A percentile compares a stretch with the other conserved stretches of the same genome.
phyloP scores from a whole-genome alignment of 163 green algal species.

The Scenedesmus sp. region DNA sequence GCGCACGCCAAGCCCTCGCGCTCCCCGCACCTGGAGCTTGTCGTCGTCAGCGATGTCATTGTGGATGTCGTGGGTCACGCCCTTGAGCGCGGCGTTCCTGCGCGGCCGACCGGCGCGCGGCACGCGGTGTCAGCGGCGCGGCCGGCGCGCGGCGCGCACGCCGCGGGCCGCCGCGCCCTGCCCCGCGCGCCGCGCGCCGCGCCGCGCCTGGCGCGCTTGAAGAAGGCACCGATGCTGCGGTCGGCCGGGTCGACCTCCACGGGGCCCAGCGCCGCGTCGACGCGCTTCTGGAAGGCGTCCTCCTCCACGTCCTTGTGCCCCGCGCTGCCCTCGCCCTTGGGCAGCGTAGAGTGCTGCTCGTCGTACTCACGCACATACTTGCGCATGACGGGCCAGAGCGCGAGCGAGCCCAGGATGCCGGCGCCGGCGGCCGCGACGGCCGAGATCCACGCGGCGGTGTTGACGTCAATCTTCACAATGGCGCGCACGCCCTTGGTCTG shows the following conservation, averaged over 20 bases:
- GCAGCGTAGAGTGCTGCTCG: not conserved
- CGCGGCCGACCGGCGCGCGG: not conserved
- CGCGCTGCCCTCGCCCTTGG: not conserved
- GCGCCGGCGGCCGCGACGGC: constrained; percentile 39
- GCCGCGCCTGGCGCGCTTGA: constrained; percentile 17
- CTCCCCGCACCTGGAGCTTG: not conserved
- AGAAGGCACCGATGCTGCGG: constrained; percentile 5
- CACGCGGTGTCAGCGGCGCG: not conserved
- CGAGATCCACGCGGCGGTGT: constrained; percentile 31
- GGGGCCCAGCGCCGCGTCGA: not conserved
- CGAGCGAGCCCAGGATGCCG: constrained; percentile 40
- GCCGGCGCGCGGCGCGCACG: too few species aligned
- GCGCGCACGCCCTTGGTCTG: constrained; percentile 56
- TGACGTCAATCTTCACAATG: not conserved
- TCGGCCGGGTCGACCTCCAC: constrained; percentile 19
- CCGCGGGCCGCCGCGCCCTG: too few species aligned
- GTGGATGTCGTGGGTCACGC: constrained; percentile 56
- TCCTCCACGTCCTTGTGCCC: constrained; percentile 27
- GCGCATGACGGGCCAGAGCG: constrained; percentile 53
- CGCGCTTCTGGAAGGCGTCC: constrained; percentile 27
- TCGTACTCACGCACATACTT: constrained; percentile 33
- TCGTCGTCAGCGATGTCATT: constrained; percentile 10
- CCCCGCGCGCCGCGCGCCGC: too few species aligned
- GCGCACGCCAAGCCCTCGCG: too few species aligned
- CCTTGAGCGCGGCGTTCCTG: constrained; percentile 41